Evolutionary conservation across 805 yeast species (phyloP).

Genomic region (Cyberlindnera suaveolens): DNA sequence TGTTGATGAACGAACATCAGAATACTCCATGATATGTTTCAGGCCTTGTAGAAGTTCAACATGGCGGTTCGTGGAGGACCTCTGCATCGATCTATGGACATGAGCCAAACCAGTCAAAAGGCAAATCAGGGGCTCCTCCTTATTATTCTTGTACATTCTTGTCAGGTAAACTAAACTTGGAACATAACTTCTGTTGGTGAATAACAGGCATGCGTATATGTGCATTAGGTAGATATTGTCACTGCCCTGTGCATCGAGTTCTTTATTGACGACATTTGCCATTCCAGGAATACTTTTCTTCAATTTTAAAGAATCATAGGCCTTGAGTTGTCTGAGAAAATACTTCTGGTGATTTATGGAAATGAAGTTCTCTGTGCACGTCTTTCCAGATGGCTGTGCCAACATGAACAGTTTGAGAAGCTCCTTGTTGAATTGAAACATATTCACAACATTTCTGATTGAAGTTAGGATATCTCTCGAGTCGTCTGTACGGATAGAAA

Average conservation of each 20-base stretch:
- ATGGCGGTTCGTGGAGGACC: conserved; percentile 81
- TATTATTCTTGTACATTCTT: conserved; percentile 60
- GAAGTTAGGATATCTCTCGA: conserved; percentile 47
- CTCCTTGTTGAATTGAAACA: conserved; percentile 70
- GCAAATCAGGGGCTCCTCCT: conserved; percentile 74
- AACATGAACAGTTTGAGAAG: conserved; percentile 61
- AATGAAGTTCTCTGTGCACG: conserved; percentile 55
- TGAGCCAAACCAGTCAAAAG: conserved; percentile 73
- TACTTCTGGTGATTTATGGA: conserved; percentile 86
- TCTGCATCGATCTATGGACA: conserved; percentile 86
- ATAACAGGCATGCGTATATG: conserved; percentile 74
- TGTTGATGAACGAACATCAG: conserved; percentile 37
- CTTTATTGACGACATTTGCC: conserved; percentile 60
- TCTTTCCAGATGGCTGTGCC: conserved; percentile 55
- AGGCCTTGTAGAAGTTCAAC: conserved; percentile 84
- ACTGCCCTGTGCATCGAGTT: conserved; percentile 37
- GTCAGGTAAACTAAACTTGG: conserved; percentile 76
- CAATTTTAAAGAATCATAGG: conserved; percentile 64
- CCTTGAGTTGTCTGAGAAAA: conserved; percentile 83
- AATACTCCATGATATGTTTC: conserved; percentile 69
- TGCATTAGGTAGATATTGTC: conserved; percentile 65
- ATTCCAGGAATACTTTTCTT: conserved; percentile 63
- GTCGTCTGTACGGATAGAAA: conserved; percentile 46
- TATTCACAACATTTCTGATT: conserved; percentile 57
- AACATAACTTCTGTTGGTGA: conserved; percentile 74